Percentiles rank a stretch among this genome's conserved stretches.
These are phyloP conservation scores for Phytophthora ramorum DNA, from an alignment of 352 stramenopile genomes.

Conservation along the genomic window DNA sequence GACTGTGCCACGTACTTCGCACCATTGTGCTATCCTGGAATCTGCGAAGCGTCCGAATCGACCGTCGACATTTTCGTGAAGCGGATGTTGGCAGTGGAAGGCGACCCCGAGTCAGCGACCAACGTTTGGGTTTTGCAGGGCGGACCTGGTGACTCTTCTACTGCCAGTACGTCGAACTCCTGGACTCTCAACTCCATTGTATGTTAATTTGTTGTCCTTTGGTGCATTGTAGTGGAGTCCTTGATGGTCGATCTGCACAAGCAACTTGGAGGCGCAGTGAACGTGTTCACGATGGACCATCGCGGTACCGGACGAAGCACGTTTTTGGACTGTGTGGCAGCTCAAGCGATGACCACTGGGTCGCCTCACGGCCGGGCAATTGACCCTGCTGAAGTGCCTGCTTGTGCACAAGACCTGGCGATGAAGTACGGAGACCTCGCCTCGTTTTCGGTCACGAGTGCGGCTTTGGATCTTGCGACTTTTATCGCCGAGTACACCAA, in stretches of 20 bases:
- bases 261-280: constrained; percentile 28
- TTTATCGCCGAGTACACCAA: constrained; percentile 33
- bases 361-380: constrained; percentile 36
- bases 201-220: too few relatives aligned
- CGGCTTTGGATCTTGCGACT: constrained; percentile 33
- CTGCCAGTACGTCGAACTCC: constrained; percentile 17
- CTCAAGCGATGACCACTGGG: constrained; percentile 42
- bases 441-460: constrained; percentile 50
- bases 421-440: constrained; percentile 45
- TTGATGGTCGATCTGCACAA: constrained; percentile 40
- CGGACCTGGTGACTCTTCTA: constrained; percentile 41
- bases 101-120: constrained; percentile 8
- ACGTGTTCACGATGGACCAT: constrained; percentile 62
- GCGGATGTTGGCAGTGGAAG: constrained; percentile 26
- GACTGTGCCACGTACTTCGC: constrained; percentile 43
- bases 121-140: constrained; percentile 58
- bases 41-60: constrained; percentile 21
- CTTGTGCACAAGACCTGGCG: constrained; percentile 42
- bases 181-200: neutral
- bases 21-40: constrained; percentile 37
- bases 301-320: constrained; percentile 49
- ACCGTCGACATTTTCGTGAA: constrained; percentile 50
- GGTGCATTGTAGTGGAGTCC: constrained; percentile 30
- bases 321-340: constrained; percentile 42
- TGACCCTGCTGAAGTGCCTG: constrained; percentile 29